phyloP scores from a whole-genome alignment of 257 asterid genomes.

The Nicotiana noctiflora region DNA sequence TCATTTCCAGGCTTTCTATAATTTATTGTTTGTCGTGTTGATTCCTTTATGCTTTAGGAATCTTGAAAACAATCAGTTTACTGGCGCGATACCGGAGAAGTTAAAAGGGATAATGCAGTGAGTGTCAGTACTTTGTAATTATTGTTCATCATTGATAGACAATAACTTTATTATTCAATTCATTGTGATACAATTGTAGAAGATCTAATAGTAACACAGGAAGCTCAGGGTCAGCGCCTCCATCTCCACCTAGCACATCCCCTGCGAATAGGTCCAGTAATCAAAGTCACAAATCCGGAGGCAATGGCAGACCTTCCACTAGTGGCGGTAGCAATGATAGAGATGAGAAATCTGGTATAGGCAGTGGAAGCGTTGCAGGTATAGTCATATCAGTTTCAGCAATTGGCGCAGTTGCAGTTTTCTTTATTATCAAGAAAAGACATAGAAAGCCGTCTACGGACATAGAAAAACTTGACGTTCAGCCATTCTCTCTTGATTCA shows the following conservation, averaged over 20 bases:
- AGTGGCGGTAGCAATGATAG: slow-evolving; percentile 1
- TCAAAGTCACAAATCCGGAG: slow-evolving; percentile 42
- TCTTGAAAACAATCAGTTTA: slow-evolving; percentile 80
- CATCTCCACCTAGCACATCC: slow-evolving; percentile 92
- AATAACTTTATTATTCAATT: not conserved
- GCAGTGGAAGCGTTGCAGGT: slow-evolving; percentile 83
- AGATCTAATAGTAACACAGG: slow-evolving; percentile 65
- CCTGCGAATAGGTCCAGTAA: slow-evolving; percentile 44
- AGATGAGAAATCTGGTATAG: slow-evolving; percentile 52
- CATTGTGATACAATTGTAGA: slow-evolving; percentile 16
- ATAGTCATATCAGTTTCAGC: slow-evolving; percentile 63
- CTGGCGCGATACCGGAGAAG: slow-evolving; percentile 73
- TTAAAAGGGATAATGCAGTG: slow-evolving; percentile 65
- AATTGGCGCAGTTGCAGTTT: slow-evolving; percentile 66
- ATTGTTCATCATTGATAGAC: not conserved
- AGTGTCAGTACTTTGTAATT: slow-evolving; percentile 19
- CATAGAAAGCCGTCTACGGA: slow-evolving; percentile 54
- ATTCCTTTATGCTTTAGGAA: slow-evolving; percentile 33
- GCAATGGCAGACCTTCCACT: slow-evolving; percentile 30
- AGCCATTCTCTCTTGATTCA: slow-evolving; percentile 55
- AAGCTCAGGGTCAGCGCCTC: slow-evolving; percentile 72
- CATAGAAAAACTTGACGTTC: slow-evolving; percentile 64
- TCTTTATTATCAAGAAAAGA: slow-evolving; percentile 61
- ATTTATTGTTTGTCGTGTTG: slow-evolving; percentile 7
- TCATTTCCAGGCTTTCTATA: not conserved